These are phyloP conservation scores for Tuber microsphaerosporum DNA, from an alignment of 495 filamentous ascomycete genomes.

Conservation along the genomic window DNA sequence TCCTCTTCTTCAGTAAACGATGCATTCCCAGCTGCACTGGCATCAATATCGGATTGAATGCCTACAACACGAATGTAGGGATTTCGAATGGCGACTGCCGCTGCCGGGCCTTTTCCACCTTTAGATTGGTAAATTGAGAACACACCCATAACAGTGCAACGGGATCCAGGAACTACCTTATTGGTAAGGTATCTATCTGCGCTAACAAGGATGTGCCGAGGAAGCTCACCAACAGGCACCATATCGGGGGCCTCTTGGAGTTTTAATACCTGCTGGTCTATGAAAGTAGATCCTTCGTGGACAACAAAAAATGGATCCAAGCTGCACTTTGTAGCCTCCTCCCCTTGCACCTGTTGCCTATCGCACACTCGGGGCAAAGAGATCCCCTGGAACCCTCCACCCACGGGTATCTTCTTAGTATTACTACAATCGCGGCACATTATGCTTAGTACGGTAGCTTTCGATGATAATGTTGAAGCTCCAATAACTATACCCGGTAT, in stretches of 20 bases:
- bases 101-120: constrained; percentile 68
- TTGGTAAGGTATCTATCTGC: constrained; percentile 96
- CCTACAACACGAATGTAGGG: constrained; percentile 94
- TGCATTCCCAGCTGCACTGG: constrained; percentile 76
- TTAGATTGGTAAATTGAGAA: constrained; percentile 96
- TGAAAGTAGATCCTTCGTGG: constrained; percentile 90
- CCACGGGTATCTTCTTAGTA: constrained; percentile 61
- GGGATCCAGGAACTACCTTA: constrained; percentile 86
- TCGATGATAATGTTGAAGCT: constrained; percentile 91
- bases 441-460: constrained; percentile 77
- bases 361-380: constrained; percentile 72
- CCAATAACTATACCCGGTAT: constrained; percentile 98
- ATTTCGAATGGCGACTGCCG: constrained; percentile 87
- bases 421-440: constrained; percentile 84
- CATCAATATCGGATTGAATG: constrained; percentile 80
- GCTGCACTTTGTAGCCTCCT: constrained; percentile 59
- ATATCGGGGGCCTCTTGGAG: constrained; percentile 97
- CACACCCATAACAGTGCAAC: constrained; percentile 92
- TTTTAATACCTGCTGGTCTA: constrained; percentile 97
- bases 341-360: constrained; percentile 46
- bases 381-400: constrained; percentile 78
- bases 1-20: constrained; percentile 93
- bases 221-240: constrained; percentile 93
- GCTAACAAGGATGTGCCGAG: constrained; percentile 86
- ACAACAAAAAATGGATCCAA: constrained; percentile 92